These are phyloP conservation scores for Chalaropsis ovoidea DNA, from an alignment of 2,329 filamentous ascomycete species.

Conservation along the genomic window DNA sequence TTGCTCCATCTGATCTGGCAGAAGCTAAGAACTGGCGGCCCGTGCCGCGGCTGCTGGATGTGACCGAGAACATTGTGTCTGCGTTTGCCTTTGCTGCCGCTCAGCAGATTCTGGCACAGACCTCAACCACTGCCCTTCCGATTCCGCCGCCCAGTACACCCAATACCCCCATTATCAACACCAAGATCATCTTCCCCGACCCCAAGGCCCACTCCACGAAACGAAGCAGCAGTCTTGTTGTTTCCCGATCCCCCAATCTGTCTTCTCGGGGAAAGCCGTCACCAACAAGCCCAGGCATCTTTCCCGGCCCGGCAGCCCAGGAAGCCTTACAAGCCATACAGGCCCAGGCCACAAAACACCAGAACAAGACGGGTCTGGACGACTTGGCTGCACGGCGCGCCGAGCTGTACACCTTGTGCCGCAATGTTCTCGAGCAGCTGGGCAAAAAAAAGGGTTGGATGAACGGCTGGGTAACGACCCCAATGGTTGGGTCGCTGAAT, in stretches of 20 bases:
- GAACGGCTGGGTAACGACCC: conserved; percentile 60
- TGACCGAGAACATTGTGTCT: conserved; percentile 63
- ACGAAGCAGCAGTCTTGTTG: conserved; percentile 33
- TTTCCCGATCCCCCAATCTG: conserved; percentile 50
- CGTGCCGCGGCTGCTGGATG: conserved; percentile 36
- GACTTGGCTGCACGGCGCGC: conserved; percentile 74
- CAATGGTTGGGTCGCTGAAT: conserved; percentile 37
- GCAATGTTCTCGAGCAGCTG: conserved; percentile 66
- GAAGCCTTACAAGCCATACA: conserved; percentile 34
- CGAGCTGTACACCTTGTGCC: conserved; percentile 68
- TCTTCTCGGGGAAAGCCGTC: conserved; percentile 31
- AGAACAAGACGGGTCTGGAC: conserved; percentile 58
- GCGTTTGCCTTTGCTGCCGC: conserved; percentile 70
- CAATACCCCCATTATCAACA: conserved; percentile 21
- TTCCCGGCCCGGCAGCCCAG: conserved; percentile 39
- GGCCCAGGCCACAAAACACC: conserved; percentile 35
- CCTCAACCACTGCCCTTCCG: conserved; percentile 56
- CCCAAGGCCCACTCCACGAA: conserved; percentile 47
- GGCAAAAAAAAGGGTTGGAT: conserved; percentile 65
- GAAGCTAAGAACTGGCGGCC: conserved; percentile 21
- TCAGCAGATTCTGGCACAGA: conserved; percentile 67
- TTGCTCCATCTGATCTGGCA: conserved; percentile 38
- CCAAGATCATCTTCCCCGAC: conserved; percentile 40
- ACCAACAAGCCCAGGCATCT: conserved; percentile 41
- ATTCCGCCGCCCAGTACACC: conserved; percentile 42